phyloP scores from a whole-genome alignment of 1,284 basidiomycete species.

The Vanrija sp. region DNA sequence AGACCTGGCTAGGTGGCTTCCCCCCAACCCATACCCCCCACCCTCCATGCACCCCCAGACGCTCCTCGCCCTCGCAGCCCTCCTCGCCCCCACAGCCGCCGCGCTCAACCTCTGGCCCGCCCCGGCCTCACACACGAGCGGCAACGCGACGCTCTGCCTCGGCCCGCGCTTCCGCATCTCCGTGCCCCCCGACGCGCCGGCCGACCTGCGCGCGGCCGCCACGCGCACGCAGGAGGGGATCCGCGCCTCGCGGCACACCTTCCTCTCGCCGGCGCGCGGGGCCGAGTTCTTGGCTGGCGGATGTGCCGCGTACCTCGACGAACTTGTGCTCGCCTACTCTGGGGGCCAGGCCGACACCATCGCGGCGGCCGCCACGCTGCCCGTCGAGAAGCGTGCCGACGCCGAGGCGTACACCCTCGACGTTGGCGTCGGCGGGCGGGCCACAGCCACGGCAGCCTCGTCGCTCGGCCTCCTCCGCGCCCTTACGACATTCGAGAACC shows the following conservation, averaged over 20 bases:
- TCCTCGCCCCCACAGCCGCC: no score
- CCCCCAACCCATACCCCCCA: no score
- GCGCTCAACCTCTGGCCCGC: no score
- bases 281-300: conserved; percentile 13
- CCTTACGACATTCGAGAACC: conserved; percentile 73
- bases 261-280: conserved; percentile 17
- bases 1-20: no score
- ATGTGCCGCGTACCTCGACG: neutral
- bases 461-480: conserved; percentile 58
- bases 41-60: no score
- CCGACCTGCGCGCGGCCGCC: neutral
- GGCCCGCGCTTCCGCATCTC: neutral
- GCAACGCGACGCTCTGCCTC: no score
- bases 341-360: neutral
- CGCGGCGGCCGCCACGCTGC: neutral
- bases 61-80: no score
- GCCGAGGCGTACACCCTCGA: conserved; percentile 22
- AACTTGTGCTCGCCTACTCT: neutral
- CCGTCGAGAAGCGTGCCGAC: conserved; percentile 12
- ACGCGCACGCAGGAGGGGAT: neutral
- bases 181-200: neutral
- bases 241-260: neutral
- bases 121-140: no score
- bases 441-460: neutral
- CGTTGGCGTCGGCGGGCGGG: conserved; percentile 5